phyloP scores from a whole-genome alignment of 805 yeast species.

The Schwanniomyces yamadae region DNA sequence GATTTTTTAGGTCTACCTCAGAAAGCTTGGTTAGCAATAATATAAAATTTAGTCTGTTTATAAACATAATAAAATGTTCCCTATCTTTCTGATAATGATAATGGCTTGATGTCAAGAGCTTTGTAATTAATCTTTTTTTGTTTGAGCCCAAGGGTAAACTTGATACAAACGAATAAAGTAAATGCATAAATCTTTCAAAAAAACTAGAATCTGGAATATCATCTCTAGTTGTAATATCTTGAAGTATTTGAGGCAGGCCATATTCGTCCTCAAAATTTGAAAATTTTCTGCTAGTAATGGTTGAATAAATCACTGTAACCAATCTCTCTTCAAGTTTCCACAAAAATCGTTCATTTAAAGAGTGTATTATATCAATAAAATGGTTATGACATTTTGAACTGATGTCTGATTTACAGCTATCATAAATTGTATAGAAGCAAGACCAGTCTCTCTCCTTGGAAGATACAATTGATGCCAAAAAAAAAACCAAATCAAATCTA shows the following conservation, averaged over 20 bases:
- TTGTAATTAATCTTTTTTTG: slow-evolving; percentile 31
- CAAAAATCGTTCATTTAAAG: slow-evolving; percentile 20
- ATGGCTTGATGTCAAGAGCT: slow-evolving; percentile 38
- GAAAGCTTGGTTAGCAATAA: slow-evolving; percentile 34
- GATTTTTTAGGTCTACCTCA: slow-evolving; percentile 30
- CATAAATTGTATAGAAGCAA: slow-evolving; percentile 22
- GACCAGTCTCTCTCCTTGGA: slow-evolving; percentile 21
- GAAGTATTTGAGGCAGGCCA: slow-evolving; percentile 21
- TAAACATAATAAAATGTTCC: slow-evolving; percentile 29
- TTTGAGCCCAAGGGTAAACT: slow-evolving; percentile 19
- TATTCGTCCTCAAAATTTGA: slow-evolving; percentile 37
- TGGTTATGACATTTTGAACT: slow-evolving; percentile 20
- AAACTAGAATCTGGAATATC: slow-evolving; percentile 29
- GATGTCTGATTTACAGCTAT: slow-evolving; percentile 10
- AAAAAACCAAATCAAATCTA: slow-evolving; percentile 17
- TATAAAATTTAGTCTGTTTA: slow-evolving; percentile 38
- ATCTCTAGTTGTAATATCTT: slow-evolving; percentile 19
- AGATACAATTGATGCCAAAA: slow-evolving; percentile 16
- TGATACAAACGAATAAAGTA: slow-evolving; percentile 34
- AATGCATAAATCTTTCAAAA: slow-evolving; percentile 36
- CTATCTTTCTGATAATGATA: slow-evolving; percentile 27
- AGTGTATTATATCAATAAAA: slow-evolving; percentile 28
- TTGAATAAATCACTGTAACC: slow-evolving; percentile 26
- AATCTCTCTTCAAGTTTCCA: slow-evolving; percentile 38
- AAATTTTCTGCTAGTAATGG: slow-evolving; percentile 32